Conservation (phyloP, 345 rosid species). For the Brassica carinata region DNA sequence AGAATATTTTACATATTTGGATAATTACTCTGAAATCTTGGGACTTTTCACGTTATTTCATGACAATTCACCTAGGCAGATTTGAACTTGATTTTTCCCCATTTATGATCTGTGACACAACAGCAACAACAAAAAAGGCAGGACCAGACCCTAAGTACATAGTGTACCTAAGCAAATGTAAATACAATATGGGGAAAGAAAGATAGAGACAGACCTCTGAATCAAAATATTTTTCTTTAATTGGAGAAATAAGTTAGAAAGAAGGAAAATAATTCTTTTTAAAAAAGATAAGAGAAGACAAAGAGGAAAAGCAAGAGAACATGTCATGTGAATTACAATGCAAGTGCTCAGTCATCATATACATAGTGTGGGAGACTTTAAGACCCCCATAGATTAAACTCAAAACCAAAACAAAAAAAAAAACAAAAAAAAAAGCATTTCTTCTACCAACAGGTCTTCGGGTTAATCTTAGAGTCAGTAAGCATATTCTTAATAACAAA, state of each 20-base stretch:
- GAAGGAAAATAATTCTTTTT: not conserved
- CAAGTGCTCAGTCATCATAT: slow-evolving; percentile 16
- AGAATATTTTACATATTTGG: slow-evolving; percentile 1
- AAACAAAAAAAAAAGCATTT: slow-evolving; percentile 1
- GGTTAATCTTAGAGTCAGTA: not conserved
- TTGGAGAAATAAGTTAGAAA: not conserved
- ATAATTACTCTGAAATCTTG: not conserved
- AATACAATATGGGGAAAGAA: not conserved
- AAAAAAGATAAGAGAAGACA: not conserved
- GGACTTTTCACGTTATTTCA: slow-evolving; percentile 2
- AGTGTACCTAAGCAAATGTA: not conserved
- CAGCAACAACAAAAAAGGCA: not conserved
- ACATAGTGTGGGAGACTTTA: slow-evolving; percentile 19
- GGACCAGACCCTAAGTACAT: slow-evolving; percentile 17
- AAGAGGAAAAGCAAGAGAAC: not conserved
- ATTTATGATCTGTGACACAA: slow-evolving; percentile 12
- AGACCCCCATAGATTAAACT: slow-evolving; percentile 5
- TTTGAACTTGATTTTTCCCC: not conserved
- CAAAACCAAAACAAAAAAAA: not conserved
- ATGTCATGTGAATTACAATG: slow-evolving; percentile 10
- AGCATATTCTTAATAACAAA: not conserved
- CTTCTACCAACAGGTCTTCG: not conserved
- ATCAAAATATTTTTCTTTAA: not conserved
- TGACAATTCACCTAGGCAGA: not conserved
- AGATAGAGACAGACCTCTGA: not conserved